These are phyloP conservation scores for Lepidium africanum DNA, from an alignment of 345 rosid genomes.

Conservation along the genomic window DNA sequence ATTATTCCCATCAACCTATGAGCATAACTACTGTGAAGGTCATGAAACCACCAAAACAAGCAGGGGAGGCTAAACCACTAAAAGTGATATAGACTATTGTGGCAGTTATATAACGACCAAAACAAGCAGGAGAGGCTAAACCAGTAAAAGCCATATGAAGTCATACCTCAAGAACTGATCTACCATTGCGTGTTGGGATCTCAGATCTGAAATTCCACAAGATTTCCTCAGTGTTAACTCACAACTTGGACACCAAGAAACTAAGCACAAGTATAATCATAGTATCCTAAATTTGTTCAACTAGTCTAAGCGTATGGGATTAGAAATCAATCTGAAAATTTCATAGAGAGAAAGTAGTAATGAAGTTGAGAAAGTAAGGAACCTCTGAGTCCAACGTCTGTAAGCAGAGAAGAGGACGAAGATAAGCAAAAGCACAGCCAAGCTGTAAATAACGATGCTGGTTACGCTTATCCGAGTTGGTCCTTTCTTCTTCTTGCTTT, in stretches of 20 bases:
- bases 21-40: neutral
- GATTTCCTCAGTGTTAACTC: neutral
- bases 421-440: slow-evolving; percentile 36
- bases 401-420: slow-evolving; percentile 54
- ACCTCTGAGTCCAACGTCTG: slow-evolving; percentile 57
- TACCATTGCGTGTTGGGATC: slow-evolving; percentile 31
- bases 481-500: slow-evolving; percentile 75
- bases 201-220: slow-evolving; percentile 40
- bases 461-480: slow-evolving; percentile 50
- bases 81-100: neutral
- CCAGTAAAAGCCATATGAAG: neutral
- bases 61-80: neutral
- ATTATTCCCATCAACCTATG: neutral
- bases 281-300: neutral
- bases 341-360: neutral
- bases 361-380: neutral
- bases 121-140: neutral
- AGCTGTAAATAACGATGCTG: slow-evolving; percentile 36
- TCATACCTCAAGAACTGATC: slow-evolving; percentile 43
- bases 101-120: no score
- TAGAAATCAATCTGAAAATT: neutral
- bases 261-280: neutral
- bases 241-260: neutral
- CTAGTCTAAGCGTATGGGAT: neutral
- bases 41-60: neutral